phyloP scores from a whole-genome alignment of 106 monocot genomes.

The Chionographis japonica region DNA sequence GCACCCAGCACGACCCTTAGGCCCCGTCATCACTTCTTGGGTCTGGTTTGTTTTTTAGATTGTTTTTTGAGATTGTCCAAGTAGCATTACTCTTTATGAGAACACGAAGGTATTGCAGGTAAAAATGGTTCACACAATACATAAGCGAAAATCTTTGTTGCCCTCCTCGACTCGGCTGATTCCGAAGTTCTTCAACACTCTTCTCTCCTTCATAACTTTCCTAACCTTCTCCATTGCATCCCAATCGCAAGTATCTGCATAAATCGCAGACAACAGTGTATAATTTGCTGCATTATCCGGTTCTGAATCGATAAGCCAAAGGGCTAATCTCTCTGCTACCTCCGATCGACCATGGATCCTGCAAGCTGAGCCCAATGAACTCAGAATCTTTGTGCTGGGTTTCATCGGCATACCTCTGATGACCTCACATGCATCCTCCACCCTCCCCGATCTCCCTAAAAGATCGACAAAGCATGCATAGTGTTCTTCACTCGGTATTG shows the following conservation, averaged over 20 bases:
- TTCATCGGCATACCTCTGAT: slow-evolving; percentile 20
- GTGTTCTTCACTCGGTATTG: slow-evolving; percentile 10
- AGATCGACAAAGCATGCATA: slow-evolving; percentile 47
- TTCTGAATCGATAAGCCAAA: slow-evolving; percentile 26
- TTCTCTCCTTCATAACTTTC: slow-evolving; percentile 20
- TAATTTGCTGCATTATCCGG: slow-evolving; percentile 34
- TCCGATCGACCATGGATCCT: slow-evolving; percentile 25
- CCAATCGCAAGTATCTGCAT: slow-evolving; percentile 35
- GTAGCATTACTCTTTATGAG: too few species aligned
- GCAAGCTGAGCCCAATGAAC: slow-evolving; percentile 32
- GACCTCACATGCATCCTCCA: slow-evolving; percentile 35
- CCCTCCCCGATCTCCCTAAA: slow-evolving; percentile 19
- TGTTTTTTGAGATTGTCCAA: too few species aligned
- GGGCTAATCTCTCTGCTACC: slow-evolving; percentile 20
- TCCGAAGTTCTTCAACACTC: slow-evolving; percentile 17
- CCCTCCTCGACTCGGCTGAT: slow-evolving; percentile 11
- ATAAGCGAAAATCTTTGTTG: not conserved
- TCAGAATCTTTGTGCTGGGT: slow-evolving; percentile 17
- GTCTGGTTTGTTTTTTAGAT: too few species aligned
- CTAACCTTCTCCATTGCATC: slow-evolving; percentile 10
- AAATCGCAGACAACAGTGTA: slow-evolving; percentile 24
- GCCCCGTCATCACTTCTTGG: too few species aligned
- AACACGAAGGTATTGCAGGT: too few species aligned
- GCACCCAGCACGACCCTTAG: too few species aligned
- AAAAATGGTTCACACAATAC: too few species aligned